Conservation (phyloP, 306 rosid genomes). For the Vigna radiata region DNA sequence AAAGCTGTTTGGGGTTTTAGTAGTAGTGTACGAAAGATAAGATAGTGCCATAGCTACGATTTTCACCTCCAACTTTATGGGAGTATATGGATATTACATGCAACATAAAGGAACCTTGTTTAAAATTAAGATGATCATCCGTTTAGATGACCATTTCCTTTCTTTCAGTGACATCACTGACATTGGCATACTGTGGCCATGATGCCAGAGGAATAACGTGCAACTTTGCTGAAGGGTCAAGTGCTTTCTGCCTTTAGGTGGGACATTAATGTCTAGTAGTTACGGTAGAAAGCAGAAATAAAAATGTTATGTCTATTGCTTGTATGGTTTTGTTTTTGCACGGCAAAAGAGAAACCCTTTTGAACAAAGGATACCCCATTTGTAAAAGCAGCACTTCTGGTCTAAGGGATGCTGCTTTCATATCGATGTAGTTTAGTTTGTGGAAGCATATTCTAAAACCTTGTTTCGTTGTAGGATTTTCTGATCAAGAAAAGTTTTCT, state of each 20-base stretch:
- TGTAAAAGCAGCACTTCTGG: slow-evolving; percentile 47
- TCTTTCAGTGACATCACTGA: not conserved
- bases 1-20: not conserved
- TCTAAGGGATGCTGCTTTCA: slow-evolving; percentile 42
- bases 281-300: slow-evolving; percentile 49
- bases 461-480: not conserved
- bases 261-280: slow-evolving; percentile 47
- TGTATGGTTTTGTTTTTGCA: slow-evolving; percentile 38
- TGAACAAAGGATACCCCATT: slow-evolving; percentile 36
- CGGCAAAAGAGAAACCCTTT: slow-evolving; percentile 43
- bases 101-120: slow-evolving; percentile 25
- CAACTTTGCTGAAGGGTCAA: slow-evolving; percentile 43
- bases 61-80: slow-evolving; percentile 21
- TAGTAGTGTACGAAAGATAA: not conserved
- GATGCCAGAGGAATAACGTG: slow-evolving; percentile 38
- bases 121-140: not conserved
- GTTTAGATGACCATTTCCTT: not conserved
- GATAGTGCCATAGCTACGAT: slow-evolving; percentile 1
- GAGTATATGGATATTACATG: not conserved
- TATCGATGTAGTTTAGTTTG: slow-evolving; percentile 6
- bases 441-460: not conserved
- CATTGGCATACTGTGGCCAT: not conserved
- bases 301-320: slow-evolving; percentile 42
- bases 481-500: not conserved
- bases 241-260: slow-evolving; percentile 36